phyloP scores from a whole-genome alignment of 257 asterid genomes.

The Prunella vulgaris region DNA sequence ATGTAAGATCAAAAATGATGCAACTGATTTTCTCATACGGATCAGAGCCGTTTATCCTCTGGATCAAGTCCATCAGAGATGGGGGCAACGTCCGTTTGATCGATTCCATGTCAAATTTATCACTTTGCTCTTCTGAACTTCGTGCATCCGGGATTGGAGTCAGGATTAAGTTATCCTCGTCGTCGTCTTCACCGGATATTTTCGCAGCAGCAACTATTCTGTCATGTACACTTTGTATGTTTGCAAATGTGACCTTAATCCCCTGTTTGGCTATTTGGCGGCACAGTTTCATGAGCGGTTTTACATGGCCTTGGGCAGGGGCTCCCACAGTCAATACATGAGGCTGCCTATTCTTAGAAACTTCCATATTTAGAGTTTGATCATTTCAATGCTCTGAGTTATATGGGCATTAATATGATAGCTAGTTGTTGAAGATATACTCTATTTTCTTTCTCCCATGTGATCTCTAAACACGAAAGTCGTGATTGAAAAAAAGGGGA shows the following conservation, averaged over 20 bases:
- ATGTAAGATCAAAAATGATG: constrained; percentile 26
- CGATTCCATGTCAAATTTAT: constrained; percentile 9
- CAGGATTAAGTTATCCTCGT: constrained; percentile 9
- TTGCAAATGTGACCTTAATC: constrained; percentile 9
- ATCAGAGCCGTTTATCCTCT: constrained; percentile 9
- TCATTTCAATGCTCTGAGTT: background rate
- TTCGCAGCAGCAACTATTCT: background rate
- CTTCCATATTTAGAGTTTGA: background rate
- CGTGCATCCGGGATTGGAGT: constrained; percentile 25
- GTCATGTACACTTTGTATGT: background rate
- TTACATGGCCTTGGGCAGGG: constrained; percentile 14
- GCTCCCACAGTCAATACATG: background rate
- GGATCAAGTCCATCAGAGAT: constrained; percentile 17
- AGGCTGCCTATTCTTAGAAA: background rate
- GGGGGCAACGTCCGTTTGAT: constrained; percentile 19
- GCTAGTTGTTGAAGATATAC: too few relatives aligned
- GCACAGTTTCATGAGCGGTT: constrained; percentile 4
- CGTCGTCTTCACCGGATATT: background rate
- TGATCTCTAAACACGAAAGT: too few relatives aligned
- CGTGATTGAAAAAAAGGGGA: too few relatives aligned
- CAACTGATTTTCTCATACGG: constrained; percentile 24
- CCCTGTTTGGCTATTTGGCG: constrained; percentile 19
- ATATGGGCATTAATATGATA: too few relatives aligned
- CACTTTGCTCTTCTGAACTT: background rate
- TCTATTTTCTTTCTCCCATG: too few relatives aligned